These are phyloP conservation scores for Candida boleticola DNA, from an alignment of 805 yeast species.

Conservation along the genomic window DNA sequence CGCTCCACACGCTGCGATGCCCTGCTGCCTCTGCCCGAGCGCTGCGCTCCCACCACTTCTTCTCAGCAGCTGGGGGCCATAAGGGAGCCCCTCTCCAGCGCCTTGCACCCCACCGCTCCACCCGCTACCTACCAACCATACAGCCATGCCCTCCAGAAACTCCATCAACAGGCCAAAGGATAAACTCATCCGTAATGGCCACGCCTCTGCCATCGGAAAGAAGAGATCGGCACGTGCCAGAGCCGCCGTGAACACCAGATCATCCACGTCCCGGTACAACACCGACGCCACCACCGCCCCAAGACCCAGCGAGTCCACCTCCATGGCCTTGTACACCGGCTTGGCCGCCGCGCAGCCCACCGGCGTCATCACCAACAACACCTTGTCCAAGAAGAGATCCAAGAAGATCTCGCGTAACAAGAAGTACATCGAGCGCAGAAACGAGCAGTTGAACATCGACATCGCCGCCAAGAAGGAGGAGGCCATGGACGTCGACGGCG, in stretches of 20 bases:
- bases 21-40: too few species aligned
- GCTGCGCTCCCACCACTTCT: too few species aligned
- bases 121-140: conserved; percentile 3
- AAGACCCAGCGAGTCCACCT: conserved; percentile 42
- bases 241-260: conserved; percentile 42
- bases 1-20: conserved; percentile 4
- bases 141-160: conserved; percentile 74
- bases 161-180: conserved; percentile 78
- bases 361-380: conserved; percentile 49
- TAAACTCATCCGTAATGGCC: conserved; percentile 49
- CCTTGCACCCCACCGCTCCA: too few species aligned
- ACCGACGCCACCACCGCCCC: conserved; percentile 34
- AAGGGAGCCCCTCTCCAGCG: too few species aligned
- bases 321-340: conserved; percentile 46
- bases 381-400: conserved; percentile 74
- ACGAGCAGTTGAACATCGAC: conserved; percentile 46
- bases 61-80: too few species aligned
- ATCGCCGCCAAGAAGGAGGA: conserved; percentile 45
- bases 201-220: conserved; percentile 48
- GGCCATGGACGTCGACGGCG: conserved; percentile 51
- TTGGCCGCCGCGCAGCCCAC: conserved; percentile 10
- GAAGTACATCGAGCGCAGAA: conserved; percentile 64
- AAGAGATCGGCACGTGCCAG: conserved; percentile 54
- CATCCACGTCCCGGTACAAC: conserved; percentile 37
- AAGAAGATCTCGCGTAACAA: conserved; percentile 78